Evolutionary conservation across 495 filamentous ascomycete species (phyloP).

Genomic region (Aspergillus kassunensis): DNA sequence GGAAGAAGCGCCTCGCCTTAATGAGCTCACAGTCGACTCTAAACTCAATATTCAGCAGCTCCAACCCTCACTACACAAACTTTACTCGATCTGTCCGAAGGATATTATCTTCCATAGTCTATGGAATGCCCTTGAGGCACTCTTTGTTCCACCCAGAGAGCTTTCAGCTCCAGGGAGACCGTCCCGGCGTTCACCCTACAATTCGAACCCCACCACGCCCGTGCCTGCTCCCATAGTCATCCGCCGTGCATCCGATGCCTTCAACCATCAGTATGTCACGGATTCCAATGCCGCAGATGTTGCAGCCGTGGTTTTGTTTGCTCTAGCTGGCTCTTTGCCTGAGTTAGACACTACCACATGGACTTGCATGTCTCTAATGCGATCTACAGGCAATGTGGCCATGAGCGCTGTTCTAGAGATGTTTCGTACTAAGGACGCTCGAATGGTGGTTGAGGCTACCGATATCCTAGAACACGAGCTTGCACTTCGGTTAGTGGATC

Average conservation of each 20-base stretch:
- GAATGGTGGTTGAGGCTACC: slow-evolving; percentile 34
- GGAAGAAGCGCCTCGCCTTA: slow-evolving; percentile 24
- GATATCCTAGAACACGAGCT: slow-evolving; percentile 61
- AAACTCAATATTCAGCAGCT: slow-evolving; percentile 31
- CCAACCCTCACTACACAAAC: slow-evolving; percentile 29
- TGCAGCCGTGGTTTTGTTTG: slow-evolving; percentile 52
- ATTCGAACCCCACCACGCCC: slow-evolving; percentile 26
- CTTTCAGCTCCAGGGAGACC: slow-evolving; percentile 38
- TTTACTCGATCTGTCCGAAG: slow-evolving; percentile 40
- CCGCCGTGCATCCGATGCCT: slow-evolving; percentile 25
- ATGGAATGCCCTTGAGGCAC: slow-evolving; percentile 64
- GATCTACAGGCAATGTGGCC: slow-evolving; percentile 50
- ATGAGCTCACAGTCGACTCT: slow-evolving; percentile 7
- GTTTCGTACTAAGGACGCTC: slow-evolving; percentile 24
- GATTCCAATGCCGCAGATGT: slow-evolving; percentile 55
- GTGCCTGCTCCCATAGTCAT: slow-evolving; percentile 24
- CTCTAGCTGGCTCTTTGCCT: slow-evolving; percentile 51
- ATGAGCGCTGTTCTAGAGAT: slow-evolving; percentile 41
- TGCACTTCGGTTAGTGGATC: slow-evolving; percentile 51
- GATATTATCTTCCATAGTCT: slow-evolving; percentile 69
- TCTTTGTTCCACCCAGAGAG: slow-evolving; percentile 62
- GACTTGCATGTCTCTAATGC: slow-evolving; percentile 47
- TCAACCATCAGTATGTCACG: slow-evolving; percentile 37
- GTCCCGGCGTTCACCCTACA: slow-evolving; percentile 36
- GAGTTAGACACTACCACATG: slow-evolving; percentile 43